Base-by-base conservation (phyloP, 116 monocot species). In the Posidonia oceanica region DNA sequence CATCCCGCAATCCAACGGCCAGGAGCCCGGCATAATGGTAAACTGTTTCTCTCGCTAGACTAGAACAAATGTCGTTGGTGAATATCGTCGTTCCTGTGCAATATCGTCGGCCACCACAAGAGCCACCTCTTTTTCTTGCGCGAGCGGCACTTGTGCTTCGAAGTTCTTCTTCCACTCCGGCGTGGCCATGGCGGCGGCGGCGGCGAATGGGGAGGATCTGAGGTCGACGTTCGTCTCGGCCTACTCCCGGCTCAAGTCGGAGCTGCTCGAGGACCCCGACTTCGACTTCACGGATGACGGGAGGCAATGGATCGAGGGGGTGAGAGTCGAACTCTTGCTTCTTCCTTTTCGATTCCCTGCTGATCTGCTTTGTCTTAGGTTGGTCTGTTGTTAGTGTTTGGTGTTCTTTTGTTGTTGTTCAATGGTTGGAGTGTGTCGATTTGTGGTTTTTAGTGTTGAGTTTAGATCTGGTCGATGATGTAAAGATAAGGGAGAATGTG, bases 241-340 rank as follows among this genome's bases (percentile, higher is more conserved):
- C 69, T 93, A 93, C 78, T 21, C 39, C 41, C 75, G 58, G 20
- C 93, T 98, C 77, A 98, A 98, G 74, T 71, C 80, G 40, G 98
- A 98, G 70, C 78, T 98, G 39, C 86, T 98, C 67, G 54, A 84
- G 5, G 93, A 93, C 17, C 79, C 98, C 39, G 90, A 86, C 54
- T 98, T 98, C 83, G 90, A 93, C 61, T 98, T 82, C 90, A 98
- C 98, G 54, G 77, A 87, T 7, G 98, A 98, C 54, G 70, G 87
- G 16, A 84, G 90, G 41, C 73, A 82, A 52, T 98, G 98, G 98
- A 79, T 93, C 76, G 87, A 88, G 1, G 67, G 77, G 87, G 98
- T 98, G 54, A 69, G 81, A 56, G 40, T 22, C n/a, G n/a, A n/a
- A n/a, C n/a, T n/a, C n/a, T n/a, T n/a, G n/a, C n/a, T 4, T 64